Percentiles rank a stretch among this genome's conserved stretches.
phyloP scores from a whole-genome alignment of 805 yeast species.

The Candida arabinofermentans region DNA sequence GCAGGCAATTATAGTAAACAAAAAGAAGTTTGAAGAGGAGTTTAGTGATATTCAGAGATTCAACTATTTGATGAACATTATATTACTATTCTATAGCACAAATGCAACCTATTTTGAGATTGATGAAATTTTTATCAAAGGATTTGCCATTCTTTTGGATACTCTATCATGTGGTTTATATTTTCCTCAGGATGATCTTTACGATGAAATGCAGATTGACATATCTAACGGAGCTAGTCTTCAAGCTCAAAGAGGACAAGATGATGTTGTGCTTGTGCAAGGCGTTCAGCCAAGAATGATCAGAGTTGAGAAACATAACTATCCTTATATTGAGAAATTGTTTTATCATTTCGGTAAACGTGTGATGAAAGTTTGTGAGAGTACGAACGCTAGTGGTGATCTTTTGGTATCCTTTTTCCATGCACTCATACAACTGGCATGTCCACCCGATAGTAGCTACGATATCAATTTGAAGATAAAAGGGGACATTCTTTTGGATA shows the following conservation, averaged over 20 bases:
- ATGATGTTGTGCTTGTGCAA: too few relatives aligned
- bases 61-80: conserved; percentile 11
- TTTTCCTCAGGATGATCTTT: conserved; percentile 11
- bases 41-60: conserved; percentile 6
- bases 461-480: conserved; percentile 14
- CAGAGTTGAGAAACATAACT: neutral
- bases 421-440: neutral
- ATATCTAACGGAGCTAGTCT: too few relatives aligned
- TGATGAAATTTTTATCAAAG: conserved; percentile 8
- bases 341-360: conserved; percentile 14
- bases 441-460: neutral
- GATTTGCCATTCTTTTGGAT: conserved; percentile 15
- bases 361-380: conserved; percentile 6
- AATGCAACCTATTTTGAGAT: conserved; percentile 3
- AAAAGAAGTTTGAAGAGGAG: neutral
- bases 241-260: too few relatives aligned
- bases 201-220: conserved; percentile 1
- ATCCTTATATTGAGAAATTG: conserved; percentile 8
- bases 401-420: neutral
- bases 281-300: too few relatives aligned
- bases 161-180: conserved; percentile 13
- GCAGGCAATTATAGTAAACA: neutral
- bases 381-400: neutral
- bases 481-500: conserved; percentile 17
- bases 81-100: conserved; percentile 8